Percentiles rank a stretch among this genome's conserved stretches.
Conservation (phyloP, 495 filamentous ascomycete genomes). For the Platismatia glauca region DNA sequence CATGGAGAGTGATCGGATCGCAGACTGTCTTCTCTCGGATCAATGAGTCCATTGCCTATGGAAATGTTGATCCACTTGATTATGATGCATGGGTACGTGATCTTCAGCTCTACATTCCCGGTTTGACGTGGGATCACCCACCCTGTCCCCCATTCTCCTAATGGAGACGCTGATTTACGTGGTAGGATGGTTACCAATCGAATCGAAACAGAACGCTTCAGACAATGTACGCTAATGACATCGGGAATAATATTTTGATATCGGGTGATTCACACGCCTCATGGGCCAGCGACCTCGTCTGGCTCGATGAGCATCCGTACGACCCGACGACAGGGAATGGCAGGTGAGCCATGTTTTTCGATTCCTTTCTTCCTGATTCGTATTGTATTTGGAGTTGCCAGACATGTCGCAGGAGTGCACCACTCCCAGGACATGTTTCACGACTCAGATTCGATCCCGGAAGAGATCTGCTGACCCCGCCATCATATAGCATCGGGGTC, state of each 20-base stretch:
- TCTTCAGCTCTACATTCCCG: neutral
- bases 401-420: no score
- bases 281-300: conserved; percentile 58
- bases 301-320: conserved; percentile 50
- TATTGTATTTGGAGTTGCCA: no score
- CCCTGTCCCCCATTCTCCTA: neutral
- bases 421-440: no score
- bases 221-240: conserved; percentile 50
- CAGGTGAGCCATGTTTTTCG: no score
- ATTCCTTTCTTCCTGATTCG: no score
- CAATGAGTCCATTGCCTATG: conserved; percentile 37
- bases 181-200: conserved; percentile 56
- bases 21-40: conserved; percentile 57
- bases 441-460: no score
- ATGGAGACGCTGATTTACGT: neutral
- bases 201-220: conserved; percentile 56
- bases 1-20: conserved; percentile 57
- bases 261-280: conserved; percentile 57
- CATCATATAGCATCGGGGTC: conserved; percentile 53
- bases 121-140: neutral
- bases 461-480: no score
- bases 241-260: conserved; percentile 60
- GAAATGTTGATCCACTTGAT: conserved; percentile 43
- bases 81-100: conserved; percentile 35
- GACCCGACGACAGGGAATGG: conserved; percentile 47